These are phyloP conservation scores for Euphorbia celastroides DNA, from an alignment of 441 rosid genomes.

Conservation along the genomic window DNA sequence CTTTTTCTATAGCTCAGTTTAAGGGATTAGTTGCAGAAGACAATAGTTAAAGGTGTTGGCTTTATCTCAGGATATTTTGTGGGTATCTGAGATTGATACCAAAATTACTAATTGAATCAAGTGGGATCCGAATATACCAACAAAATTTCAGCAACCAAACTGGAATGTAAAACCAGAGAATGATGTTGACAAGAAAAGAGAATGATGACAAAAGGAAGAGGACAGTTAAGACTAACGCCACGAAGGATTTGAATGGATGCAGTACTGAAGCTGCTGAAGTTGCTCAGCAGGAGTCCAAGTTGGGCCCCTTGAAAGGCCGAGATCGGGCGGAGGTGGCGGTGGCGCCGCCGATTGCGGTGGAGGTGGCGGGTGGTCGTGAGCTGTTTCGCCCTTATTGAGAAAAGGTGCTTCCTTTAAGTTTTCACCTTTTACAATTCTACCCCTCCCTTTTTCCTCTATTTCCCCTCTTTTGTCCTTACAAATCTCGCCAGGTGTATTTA, in stretches of 20 bases:
- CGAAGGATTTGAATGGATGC: constrained; percentile 92
- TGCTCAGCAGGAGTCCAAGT: constrained; percentile 76
- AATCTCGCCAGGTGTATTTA: too few species aligned
- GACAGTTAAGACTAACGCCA: constrained; percentile 59
- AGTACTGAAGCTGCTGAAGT: constrained; percentile 73
- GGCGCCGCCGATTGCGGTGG: constrained; percentile 31
- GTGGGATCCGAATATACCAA: constrained; percentile 3
- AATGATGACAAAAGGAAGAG: neutral
- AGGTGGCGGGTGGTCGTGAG: constrained; percentile 37
- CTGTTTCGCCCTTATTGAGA: constrained; percentile 55
- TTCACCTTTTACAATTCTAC: too few species aligned
- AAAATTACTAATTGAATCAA: neutral
- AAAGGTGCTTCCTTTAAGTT: neutral
- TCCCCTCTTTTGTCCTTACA: too few species aligned
- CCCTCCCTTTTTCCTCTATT: too few species aligned
- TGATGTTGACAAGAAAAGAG: neutral
- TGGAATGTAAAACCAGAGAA: constrained; percentile 26
- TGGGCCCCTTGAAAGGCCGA: constrained; percentile 51
- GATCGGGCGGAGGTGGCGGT: constrained; percentile 35
- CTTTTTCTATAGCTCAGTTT: constrained; percentile 5
- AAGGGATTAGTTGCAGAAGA: constrained; percentile 10
- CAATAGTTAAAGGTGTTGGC: neutral
- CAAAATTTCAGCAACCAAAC: constrained; percentile 15
- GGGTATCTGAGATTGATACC: too few species aligned
- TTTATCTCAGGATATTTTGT: too few species aligned